These are phyloP conservation scores for Priceomyces haplophilus DNA, from an alignment of 805 yeast species.

Conservation along the genomic window DNA sequence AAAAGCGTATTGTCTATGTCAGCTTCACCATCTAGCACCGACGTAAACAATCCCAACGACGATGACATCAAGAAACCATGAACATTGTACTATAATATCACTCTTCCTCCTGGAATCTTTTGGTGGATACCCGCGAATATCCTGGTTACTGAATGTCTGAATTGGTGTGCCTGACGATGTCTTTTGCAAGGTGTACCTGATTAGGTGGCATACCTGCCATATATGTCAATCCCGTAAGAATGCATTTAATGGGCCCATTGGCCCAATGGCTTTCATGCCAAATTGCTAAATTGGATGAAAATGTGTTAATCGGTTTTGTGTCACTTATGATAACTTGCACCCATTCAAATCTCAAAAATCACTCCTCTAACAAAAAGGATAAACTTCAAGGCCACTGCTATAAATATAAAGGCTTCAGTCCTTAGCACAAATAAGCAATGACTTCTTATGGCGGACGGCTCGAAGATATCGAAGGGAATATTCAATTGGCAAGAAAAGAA, in stretches of 20 bases:
- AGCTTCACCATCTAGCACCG: conserved; percentile 26
- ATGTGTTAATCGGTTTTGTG: conserved; percentile 10
- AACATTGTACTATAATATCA: background rate
- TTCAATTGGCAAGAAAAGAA: conserved; percentile 39
- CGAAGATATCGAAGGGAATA: conserved; percentile 9
- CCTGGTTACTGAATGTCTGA: background rate
- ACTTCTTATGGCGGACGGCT: background rate
- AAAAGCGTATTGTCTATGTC: conserved; percentile 24
- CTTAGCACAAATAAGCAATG: background rate
- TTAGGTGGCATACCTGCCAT: too few relatives aligned
- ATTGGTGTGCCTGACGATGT: background rate
- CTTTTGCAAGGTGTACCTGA: too few relatives aligned
- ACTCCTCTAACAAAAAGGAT: background rate
- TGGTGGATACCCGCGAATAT: background rate
- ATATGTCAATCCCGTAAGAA: too few relatives aligned
- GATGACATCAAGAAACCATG: conserved; percentile 4
- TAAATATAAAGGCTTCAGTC: background rate
- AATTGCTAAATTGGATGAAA: background rate
- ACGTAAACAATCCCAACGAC: conserved; percentile 26
- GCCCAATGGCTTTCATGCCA: background rate
- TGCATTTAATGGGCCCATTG: background rate
- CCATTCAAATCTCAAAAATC: background rate
- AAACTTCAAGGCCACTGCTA: background rate
- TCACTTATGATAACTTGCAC: conserved; percentile 3
- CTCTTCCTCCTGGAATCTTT: background rate